phyloP scores from a whole-genome alignment of 2,329 filamentous ascomycete species.

The Grosmannia serpens region DNA sequence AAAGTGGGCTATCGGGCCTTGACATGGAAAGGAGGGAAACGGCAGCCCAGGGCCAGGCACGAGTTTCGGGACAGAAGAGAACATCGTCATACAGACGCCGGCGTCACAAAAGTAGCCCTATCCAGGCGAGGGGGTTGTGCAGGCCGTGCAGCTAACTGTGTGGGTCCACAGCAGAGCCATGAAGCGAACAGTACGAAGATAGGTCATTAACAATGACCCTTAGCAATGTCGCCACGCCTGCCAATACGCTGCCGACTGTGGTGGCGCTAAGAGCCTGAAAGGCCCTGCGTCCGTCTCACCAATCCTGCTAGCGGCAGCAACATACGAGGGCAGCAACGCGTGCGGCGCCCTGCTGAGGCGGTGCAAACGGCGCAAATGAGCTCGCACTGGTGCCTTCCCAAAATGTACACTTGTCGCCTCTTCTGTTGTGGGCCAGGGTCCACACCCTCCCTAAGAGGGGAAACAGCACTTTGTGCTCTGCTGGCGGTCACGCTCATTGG shows the following conservation, averaged over 20 bases:
- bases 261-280: background rate
- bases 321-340: background rate
- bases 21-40: background rate
- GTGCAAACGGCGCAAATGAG: background rate
- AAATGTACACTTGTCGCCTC: background rate
- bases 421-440: background rate
- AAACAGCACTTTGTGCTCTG: background rate
- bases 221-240: background rate
- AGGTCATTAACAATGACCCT: background rate
- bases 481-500: background rate
- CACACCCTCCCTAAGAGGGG: background rate
- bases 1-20: background rate
- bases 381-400: background rate
- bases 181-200: background rate
- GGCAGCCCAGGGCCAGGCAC: background rate
- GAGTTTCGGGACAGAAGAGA: background rate
- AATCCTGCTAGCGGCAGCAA: background rate
- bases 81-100: conserved; percentile 2
- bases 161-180: background rate
- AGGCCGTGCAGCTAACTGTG: background rate
- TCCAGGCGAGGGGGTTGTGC: background rate
- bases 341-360: background rate
- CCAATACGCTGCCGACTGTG: background rate
- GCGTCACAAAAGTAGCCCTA: background rate
- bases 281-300: conserved; percentile 1